A percentile compares a stretch with the other conserved stretches of the same genome.
Conservation (phyloP, 2,329 filamentous ascomycete species). For the Periconia macrospinosa region DNA sequence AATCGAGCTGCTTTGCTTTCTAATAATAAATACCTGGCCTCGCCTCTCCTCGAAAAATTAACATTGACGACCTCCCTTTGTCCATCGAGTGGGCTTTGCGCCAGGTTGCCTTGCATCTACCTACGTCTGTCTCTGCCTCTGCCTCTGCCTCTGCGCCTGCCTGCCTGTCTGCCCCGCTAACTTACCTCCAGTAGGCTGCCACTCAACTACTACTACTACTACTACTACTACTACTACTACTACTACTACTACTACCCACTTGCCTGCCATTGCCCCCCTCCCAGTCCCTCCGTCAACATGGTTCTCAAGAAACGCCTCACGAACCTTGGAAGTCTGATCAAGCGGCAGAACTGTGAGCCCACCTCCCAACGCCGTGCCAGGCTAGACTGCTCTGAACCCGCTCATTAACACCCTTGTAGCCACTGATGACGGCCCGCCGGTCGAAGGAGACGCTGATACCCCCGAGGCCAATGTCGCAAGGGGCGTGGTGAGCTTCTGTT, state of each 20-base stretch:
- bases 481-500: slow-evolving; percentile 62
- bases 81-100: background rate
- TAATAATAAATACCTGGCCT: background rate
- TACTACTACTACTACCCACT: too few species aligned
- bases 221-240: too few species aligned
- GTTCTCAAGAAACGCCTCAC: slow-evolving; percentile 44
- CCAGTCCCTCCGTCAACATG: slow-evolving; percentile 26
- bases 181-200: background rate
- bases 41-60: background rate
- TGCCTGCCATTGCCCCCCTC: background rate
- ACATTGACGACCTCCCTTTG: background rate
- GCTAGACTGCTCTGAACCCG: background rate
- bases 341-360: slow-evolving; percentile 3
- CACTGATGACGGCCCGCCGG: slow-evolving; percentile 25
- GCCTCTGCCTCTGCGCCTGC: background rate
- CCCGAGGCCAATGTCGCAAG: slow-evolving; percentile 68
- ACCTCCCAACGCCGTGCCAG: too few species aligned
- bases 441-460: slow-evolving; percentile 52
- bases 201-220: background rate
- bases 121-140: background rate
- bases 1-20: background rate
- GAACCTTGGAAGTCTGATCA: slow-evolving; percentile 38
- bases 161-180: background rate
- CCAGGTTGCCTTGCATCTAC: background rate
- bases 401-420: slow-evolving; percentile 21